A percentile compares a stretch with the other conserved stretches of the same genome.
Evolutionary conservation across 352 stramenopile species (phyloP).

Genomic region (Globisporangium rhizosaccharum): DNA sequence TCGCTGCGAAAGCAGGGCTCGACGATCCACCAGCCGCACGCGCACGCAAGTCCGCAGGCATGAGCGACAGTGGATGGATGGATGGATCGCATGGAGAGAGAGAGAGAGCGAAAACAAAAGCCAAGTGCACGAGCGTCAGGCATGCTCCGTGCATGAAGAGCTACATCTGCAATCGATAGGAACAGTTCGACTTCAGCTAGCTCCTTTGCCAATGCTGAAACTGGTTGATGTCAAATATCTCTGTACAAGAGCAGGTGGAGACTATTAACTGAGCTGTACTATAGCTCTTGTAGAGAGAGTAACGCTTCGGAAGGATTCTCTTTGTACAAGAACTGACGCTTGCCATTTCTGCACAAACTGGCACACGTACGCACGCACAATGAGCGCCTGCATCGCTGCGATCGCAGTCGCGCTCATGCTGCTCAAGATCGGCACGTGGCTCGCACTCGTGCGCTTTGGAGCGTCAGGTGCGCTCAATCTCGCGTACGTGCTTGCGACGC

Average conservation of each 20-base stretch:
- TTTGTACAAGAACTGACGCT: neutral
- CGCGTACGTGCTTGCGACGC: conserved; percentile 30
- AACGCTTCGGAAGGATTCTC: neutral
- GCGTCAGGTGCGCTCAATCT: conserved; percentile 20
- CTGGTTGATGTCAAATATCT: neutral
- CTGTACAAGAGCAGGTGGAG: no score
- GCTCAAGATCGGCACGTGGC: conserved; percentile 54
- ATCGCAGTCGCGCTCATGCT: conserved; percentile 61
- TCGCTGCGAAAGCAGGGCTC: conserved; percentile 31
- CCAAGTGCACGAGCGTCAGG: neutral
- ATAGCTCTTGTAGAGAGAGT: conserved; percentile 12
- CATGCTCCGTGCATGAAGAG: no score
- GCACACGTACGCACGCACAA: conserved; percentile 15
- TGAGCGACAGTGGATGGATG: neutral
- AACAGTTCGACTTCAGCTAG: neutral
- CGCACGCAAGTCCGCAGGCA: conserved; percentile 16
- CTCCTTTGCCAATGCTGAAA: neutral
- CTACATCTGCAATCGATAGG: neutral
- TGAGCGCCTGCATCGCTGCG: conserved; percentile 34
- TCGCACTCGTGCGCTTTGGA: conserved; percentile 27
- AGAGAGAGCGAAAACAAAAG: neutral
- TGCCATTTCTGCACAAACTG: neutral
- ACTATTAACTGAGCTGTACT: neutral
- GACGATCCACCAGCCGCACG: conserved; percentile 20
- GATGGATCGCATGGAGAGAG: neutral